phyloP scores from a whole-genome alignment of 2,329 filamentous ascomycete genomes.

The Alternaria gaisen region DNA sequence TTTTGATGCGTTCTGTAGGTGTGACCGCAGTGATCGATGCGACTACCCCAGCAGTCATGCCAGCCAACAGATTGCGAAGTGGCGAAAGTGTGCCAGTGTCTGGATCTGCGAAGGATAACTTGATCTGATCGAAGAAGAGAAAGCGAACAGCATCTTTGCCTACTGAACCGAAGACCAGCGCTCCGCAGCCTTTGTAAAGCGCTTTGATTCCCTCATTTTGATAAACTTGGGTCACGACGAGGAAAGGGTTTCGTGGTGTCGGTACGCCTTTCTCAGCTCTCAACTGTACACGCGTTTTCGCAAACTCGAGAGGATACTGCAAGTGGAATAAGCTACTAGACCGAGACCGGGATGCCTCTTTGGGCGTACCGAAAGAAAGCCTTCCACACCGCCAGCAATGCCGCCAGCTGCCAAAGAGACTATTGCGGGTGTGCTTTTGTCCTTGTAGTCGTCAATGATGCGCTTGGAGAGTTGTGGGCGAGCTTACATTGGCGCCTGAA shows the following conservation, averaged over 20 bases:
- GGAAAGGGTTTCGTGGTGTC: conserved; percentile 65
- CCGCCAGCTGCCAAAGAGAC: conserved; percentile 51
- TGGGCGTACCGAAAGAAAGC: conserved; percentile 45
- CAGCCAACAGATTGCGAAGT: conserved; percentile 66
- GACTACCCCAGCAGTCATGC: conserved; percentile 70
- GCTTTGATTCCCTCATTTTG: conserved; percentile 65
- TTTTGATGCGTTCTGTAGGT: conserved; percentile 74
- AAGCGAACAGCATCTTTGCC: conserved; percentile 74
- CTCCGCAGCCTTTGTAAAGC: conserved; percentile 70
- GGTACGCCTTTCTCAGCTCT: conserved; percentile 54
- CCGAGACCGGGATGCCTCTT: not conserved
- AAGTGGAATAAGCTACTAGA: conserved; percentile 18
- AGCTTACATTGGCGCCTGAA: conserved; percentile 40
- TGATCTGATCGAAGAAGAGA: conserved; percentile 71
- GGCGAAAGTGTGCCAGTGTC: conserved; percentile 66
- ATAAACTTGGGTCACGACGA: conserved; percentile 64
- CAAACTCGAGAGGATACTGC: conserved; percentile 71
- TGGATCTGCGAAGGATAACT: conserved; percentile 63
- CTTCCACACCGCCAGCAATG: conserved; percentile 52
- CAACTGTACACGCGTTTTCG: conserved; percentile 71
- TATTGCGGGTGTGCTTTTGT: conserved; percentile 49
- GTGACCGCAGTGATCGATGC: conserved; percentile 72
- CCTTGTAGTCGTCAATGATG: conserved; percentile 26
- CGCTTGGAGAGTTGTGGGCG: not conserved
- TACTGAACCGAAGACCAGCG: conserved; percentile 67